Evolutionary conservation across 306 rosid genomes (phyloP).

Genomic region (Malus asiatica): DNA sequence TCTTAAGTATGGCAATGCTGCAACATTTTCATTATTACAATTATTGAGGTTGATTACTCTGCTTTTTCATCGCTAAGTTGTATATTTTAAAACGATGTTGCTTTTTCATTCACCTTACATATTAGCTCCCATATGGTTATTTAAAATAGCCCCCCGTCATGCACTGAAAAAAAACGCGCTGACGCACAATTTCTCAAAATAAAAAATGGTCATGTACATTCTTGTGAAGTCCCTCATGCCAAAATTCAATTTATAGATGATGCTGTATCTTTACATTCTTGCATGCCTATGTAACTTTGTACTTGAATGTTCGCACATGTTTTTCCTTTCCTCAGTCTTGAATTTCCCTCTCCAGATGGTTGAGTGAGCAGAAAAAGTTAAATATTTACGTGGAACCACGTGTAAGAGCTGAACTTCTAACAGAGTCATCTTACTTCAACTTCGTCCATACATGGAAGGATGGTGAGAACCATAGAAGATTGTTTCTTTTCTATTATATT

Average conservation of each 20-base stretch:
- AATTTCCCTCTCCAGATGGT: constrained; percentile 55
- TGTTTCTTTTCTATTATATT: neutral
- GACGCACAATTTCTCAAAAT: neutral
- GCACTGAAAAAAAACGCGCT: neutral
- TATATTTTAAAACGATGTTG: neutral
- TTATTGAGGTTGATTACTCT: neutral
- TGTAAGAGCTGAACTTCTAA: constrained; percentile 60
- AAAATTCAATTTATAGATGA: neutral
- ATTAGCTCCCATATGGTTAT: neutral
- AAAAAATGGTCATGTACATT: neutral
- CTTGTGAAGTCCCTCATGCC: neutral
- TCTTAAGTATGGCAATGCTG: neutral
- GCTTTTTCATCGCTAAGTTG: neutral
- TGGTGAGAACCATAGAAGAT: constrained; percentile 42
- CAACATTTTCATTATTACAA: neutral
- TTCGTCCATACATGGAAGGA: constrained; percentile 78
- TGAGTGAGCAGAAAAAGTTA: constrained; percentile 64
- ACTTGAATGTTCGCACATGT: neutral
- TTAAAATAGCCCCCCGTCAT: neutral
- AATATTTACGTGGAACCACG: constrained; percentile 82
- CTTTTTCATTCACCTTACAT: neutral
- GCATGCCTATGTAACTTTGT: constrained; percentile 1
- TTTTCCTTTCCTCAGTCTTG: constrained; percentile 10
- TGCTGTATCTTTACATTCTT: neutral
- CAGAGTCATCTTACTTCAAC: constrained; percentile 70